Percentiles rank a stretch among this genome's conserved stretches.
Evolutionary conservation across 2,329 filamentous ascomycete genomes (phyloP).

Genomic region (Ascosphaera acerosa): DNA sequence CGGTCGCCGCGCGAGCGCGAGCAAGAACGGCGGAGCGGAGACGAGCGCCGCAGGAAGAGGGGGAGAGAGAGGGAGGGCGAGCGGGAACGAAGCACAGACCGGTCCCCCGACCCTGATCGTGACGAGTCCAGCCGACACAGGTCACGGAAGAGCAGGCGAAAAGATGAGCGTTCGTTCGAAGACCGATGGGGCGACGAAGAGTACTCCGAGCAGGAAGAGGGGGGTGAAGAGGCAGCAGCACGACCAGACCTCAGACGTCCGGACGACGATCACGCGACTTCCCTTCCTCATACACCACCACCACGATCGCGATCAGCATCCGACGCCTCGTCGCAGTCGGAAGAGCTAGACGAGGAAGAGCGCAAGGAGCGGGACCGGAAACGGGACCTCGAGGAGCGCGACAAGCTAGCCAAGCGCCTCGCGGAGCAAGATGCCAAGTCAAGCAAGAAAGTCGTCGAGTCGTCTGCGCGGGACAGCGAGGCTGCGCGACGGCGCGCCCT

Average conservation of each 20-base stretch:
- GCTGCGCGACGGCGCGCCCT: constrained; percentile 35
- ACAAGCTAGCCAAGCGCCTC: constrained; percentile 55
- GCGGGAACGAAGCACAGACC: constrained; percentile 11
- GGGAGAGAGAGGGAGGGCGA: constrained; percentile 13
- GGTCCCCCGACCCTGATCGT: constrained; percentile 14
- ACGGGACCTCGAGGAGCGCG: constrained; percentile 46
- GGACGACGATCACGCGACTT: no score
- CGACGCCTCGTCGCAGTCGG: constrained; percentile 13
- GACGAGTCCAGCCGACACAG: constrained; percentile 18
- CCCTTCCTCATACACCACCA: no score
- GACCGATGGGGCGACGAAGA: constrained; percentile 68
- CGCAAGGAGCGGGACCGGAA: constrained; percentile 32
- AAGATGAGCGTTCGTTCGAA: constrained; percentile 34
- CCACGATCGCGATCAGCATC: constrained; percentile 9
- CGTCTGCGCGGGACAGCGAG: constrained; percentile 29
- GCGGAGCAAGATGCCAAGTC: constrained; percentile 44
- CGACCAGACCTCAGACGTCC: constrained; percentile 8
- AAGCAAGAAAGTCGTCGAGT: constrained; percentile 41
- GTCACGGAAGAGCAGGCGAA: constrained; percentile 26
- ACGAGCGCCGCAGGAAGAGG: constrained; percentile 5
- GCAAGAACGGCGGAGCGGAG: constrained; percentile 10
- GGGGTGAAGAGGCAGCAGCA: constrained; percentile 18
- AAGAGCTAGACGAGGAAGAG: constrained; percentile 33
- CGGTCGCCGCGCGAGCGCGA: constrained; percentile 3
- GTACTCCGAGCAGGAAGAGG: constrained; percentile 12